Evolutionary conservation across 192 early-diverging fungal genomes (phyloP), one percentile per base, ranked within the genome.

Genomic region (Funneliformis geosporum): DNA sequence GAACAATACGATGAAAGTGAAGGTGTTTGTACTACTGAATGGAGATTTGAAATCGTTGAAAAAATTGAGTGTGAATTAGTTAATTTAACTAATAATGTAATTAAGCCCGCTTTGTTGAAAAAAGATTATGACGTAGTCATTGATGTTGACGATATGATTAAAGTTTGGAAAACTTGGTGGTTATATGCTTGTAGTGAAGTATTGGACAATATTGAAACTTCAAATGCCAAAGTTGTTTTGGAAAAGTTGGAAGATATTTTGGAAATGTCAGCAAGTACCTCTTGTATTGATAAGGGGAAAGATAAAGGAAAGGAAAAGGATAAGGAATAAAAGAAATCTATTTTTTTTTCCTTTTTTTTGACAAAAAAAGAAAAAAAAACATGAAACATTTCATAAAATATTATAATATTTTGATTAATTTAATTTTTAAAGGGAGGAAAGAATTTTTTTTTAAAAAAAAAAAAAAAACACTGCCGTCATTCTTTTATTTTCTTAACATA

Each of bases 81-180:
- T 27, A 64, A 64, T 8, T 64, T 64, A 28, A 64, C 61, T 28
- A 64, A 64, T 2, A 11, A 64, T 28, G 61, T 64, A 11, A 11
- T 64, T 9, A 28, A 9, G 11, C 62, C 62, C 25, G n/a, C 62
- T 9, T 64, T 64, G 18, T 27, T 27, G 2, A 64, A 64, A 28
- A 28, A 14, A 4, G 21, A 62, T n/a, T 62, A 21, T 62, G 11
- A 14, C 14, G 14, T 10, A 12, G 46, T 14, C 14, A 62, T 62
- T 25, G 27, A 64, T 27, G 61, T 12, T 12, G 61, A 64, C 25
- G 18, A 64, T 9, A 64, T 64, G 61, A 64, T 27, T 25, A 64
- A 28, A 27, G 11, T 64, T 64, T 64, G 61, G 61, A 64, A 64
- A 64, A 64, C 61, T 64, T 64, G 61, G 61, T 64, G 61, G 61